Evolutionary conservation across 1,284 basidiomycete species (phyloP).

Genomic region (Tremellales sp.): DNA sequence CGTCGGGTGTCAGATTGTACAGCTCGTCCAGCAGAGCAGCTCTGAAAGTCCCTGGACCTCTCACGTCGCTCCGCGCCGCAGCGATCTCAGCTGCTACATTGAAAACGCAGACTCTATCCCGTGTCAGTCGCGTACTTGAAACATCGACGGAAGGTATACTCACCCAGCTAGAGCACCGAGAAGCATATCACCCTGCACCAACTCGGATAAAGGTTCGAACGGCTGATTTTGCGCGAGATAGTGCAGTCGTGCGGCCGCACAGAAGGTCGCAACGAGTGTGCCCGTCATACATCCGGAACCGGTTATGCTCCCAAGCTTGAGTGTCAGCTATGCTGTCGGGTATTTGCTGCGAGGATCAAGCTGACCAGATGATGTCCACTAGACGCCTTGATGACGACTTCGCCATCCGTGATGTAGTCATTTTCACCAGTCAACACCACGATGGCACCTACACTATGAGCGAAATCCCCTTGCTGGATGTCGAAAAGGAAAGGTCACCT

Average conservation of each 20-base stretch:
- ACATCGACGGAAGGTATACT: constrained; percentile 25
- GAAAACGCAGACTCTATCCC: constrained; percentile 70
- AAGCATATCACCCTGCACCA: constrained; percentile 69
- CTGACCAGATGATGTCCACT: constrained; percentile 68
- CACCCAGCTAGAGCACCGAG: constrained; percentile 71
- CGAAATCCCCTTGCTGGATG: background rate
- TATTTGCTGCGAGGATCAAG: no score
- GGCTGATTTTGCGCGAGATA: constrained; percentile 12
- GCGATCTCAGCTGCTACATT: constrained; percentile 82
- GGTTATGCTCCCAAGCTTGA: constrained; percentile 70
- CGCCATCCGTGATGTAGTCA: constrained; percentile 86
- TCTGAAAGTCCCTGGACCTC: constrained; percentile 82
- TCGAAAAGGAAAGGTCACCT: no score
- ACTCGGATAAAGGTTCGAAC: constrained; percentile 35
- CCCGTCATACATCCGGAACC: constrained; percentile 85
- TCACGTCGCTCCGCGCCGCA: constrained; percentile 62
- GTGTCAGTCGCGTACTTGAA: constrained; percentile 5
- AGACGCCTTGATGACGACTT: constrained; percentile 59
- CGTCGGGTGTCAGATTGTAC: constrained; percentile 58
- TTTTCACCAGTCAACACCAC: constrained; percentile 75
- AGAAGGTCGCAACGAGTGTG: constrained; percentile 55
- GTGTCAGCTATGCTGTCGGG: background rate
- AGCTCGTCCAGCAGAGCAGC: constrained; percentile 81
- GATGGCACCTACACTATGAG: constrained; percentile 60
- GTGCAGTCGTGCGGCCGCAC: constrained; percentile 61